Conservation (phyloP, 2,329 filamentous ascomycete genomes). For the Xylaria sp. region DNA sequence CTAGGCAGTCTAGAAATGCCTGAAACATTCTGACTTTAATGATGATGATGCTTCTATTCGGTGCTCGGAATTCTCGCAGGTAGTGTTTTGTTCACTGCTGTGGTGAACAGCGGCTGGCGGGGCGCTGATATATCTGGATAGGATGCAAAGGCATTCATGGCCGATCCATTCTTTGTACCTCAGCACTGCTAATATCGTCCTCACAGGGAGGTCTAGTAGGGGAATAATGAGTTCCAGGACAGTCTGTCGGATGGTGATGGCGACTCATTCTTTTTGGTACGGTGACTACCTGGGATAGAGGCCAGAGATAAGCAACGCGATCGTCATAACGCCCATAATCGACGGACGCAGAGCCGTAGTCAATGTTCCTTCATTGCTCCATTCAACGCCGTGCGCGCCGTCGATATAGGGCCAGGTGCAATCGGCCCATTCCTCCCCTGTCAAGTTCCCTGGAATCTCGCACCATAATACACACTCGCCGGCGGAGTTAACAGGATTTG, state of each 20-base stretch:
- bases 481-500: conserved; percentile 20
- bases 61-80: neutral
- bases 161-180: no score
- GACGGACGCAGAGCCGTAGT: neutral
- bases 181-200: neutral
- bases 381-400: neutral
- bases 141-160: no score
- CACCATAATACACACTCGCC: conserved; percentile 29
- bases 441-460: conserved; percentile 9
- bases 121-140: neutral
- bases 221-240: neutral
- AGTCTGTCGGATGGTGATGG: neutral
- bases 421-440: neutral
- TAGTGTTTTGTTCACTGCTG: neutral
- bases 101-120: neutral
- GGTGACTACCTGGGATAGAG: neutral
- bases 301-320: conserved; percentile 14
- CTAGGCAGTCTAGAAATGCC: neutral
- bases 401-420: neutral
- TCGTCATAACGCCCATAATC: conserved; percentile 2
- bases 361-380: neutral
- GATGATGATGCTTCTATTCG: neutral
- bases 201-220: no score
- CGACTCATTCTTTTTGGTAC: neutral
- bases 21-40: neutral